Base-by-base conservation (phyloP, 495 filamentous ascomycete genomes). In the Mytilinidion resinicola region DNA sequence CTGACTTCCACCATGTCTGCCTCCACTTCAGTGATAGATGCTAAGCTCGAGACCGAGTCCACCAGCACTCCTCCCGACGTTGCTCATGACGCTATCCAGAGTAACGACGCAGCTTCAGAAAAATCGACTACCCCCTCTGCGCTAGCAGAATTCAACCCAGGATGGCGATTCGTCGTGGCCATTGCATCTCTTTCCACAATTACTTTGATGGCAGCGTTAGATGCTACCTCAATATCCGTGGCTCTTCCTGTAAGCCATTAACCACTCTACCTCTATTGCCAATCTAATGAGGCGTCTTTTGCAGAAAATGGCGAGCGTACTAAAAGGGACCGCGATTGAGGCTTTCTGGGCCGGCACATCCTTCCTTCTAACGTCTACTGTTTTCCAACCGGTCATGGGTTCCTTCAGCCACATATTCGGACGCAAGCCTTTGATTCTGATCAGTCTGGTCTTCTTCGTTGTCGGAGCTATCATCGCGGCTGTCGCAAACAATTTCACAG, bases 191-290 rank as follows among this genome's bases (percentile, higher is more conserved):
- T 90, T 42, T 73, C 76, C 19, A 74, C 85, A 8, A 75, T 89
- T 21, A 80, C 81, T 0, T 70, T 90, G 36, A 85, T 85, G 74
- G 83, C 81, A 5, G 85, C 88, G 21, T 72, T 91, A 17, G 87
- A 91, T 70, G 85, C 85, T 0, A 90, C 88, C 3, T 87, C 84
- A 1, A 74, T 90, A 14, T 84, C 82, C 8, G 85, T 90, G 19
- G 87, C 88, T 4, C 67, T 91, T 44, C 86, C 87, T 1, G 82
- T 85, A 69, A 46, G 75, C 69, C 9, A 12, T 34, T 51, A 51
- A 55, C 37, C 1, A 11, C 53, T 57, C 11, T 52, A 15, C 2
- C 19, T 51, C 36, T 2, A 21, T n/a, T 10, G 17, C 1, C 7
- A 1, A 53, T 21, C 19, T 35, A 19, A 43, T 47, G 19, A 59